Percentiles rank a stretch among this genome's conserved stretches.
Conservation (phyloP, 2,329 filamentous ascomycete genomes). For the Grosmannia huntii region DNA sequence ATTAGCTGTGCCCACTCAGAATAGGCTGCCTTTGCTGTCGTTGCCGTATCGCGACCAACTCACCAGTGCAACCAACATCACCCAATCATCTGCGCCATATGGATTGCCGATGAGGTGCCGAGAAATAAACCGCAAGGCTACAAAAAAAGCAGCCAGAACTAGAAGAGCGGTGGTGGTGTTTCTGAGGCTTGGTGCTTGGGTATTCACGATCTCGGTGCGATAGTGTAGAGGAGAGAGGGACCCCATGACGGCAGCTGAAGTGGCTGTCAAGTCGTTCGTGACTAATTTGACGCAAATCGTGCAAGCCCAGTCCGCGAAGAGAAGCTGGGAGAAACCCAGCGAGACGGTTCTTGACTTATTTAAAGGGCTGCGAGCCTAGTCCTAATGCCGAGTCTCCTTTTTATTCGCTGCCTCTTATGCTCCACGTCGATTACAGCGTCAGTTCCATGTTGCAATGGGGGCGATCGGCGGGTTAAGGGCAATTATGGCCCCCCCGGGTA, state of each 20-base stretch:
- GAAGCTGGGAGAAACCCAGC: not conserved
- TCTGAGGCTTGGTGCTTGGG: not conserved
- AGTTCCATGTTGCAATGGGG: not conserved
- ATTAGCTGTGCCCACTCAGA: not conserved
- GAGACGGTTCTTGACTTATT: not conserved
- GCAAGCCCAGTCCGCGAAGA: not conserved
- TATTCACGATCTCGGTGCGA: not conserved
- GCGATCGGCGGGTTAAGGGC: no score
- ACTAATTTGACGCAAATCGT: not conserved
- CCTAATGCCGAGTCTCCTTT: not conserved
- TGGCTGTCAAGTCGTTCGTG: not conserved
- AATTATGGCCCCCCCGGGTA: no score
- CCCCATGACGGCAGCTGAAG: not conserved
- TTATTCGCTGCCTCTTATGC: not conserved
- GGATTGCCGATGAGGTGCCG: not conserved
- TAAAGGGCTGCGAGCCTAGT: not conserved
- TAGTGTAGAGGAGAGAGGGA: not conserved
- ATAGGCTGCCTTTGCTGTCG: not conserved
- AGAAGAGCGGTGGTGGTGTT: slow-evolving; percentile 1
- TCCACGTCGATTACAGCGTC: not conserved
- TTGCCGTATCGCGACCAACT: not conserved
- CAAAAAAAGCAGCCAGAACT: slow-evolving; percentile 1
- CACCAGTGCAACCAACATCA: slow-evolving; percentile 2
- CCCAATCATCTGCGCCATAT: slow-evolving; percentile 2
- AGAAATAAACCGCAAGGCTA: not conserved